A percentile compares a stretch with the other conserved stretches of the same genome.
Evolutionary conservation across 2,329 filamentous ascomycete species (phyloP).

Genomic region (Diaporthe sp.): DNA sequence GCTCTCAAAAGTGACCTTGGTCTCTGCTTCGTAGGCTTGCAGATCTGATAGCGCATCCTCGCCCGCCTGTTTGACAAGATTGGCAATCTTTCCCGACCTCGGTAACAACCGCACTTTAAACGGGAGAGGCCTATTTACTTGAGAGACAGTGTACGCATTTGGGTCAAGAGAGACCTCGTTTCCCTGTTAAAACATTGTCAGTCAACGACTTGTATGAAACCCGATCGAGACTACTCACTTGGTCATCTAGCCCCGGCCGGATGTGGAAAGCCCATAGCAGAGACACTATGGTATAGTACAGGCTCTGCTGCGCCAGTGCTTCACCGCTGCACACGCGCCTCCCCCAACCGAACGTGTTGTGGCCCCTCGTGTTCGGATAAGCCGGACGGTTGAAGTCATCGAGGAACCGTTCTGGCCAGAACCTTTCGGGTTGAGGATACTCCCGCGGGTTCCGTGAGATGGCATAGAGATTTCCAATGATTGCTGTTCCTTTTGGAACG

Average conservation of each 20-base stretch:
- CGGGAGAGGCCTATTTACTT: not conserved
- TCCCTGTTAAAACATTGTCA: not conserved
- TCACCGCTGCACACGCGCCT: not conserved
- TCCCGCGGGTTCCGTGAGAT: not conserved
- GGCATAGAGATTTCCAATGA: not conserved
- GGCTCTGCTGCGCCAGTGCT: not conserved
- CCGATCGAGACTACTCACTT: not conserved
- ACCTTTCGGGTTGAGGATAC: not conserved
- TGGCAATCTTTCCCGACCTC: not conserved
- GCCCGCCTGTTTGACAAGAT: not conserved
- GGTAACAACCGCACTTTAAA: not conserved
- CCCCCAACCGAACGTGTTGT: not conserved
- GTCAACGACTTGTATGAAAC: not conserved
- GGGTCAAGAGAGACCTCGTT: not conserved
- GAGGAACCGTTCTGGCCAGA: slow-evolving; percentile 6
- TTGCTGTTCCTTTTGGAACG: not conserved
- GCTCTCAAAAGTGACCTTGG: not conserved
- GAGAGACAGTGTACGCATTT: not conserved
- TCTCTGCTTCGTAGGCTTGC: not conserved
- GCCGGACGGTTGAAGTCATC: not conserved
- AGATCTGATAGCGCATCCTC: not conserved
- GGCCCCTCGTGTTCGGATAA: not conserved
- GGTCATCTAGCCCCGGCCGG: not conserved
- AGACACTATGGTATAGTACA: not conserved
- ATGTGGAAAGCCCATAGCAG: not conserved